Evolutionary conservation across 768 basidiomycete species (phyloP).

Genomic region (Botryobasidium botryosum): DNA sequence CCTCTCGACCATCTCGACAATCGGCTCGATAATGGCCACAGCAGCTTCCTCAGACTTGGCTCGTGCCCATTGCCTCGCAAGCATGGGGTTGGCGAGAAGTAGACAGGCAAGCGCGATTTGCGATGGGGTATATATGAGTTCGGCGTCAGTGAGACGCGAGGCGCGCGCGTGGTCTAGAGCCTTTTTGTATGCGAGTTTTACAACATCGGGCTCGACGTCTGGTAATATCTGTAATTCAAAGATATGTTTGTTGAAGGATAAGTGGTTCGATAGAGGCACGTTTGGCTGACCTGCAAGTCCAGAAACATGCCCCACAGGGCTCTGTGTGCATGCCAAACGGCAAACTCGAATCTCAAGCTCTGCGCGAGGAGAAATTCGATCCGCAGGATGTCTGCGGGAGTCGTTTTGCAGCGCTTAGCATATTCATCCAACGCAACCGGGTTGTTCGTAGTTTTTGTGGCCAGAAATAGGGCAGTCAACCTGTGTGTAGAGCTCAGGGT

Average conservation of each 20-base stretch:
- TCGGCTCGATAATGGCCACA: constrained; percentile 29
- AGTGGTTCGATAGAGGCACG: neutral
- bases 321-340: constrained; percentile 79
- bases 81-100: constrained; percentile 40
- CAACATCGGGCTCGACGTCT: constrained; percentile 29
- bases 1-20: constrained; percentile 37
- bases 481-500: constrained; percentile 25
- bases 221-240: constrained; percentile 48
- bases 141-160: constrained; percentile 81
- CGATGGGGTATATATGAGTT: constrained; percentile 81
- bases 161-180: constrained; percentile 51
- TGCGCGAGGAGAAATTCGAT: constrained; percentile 94
- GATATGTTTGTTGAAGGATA: neutral
- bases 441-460: constrained; percentile 94
- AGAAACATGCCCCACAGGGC: constrained; percentile 81
- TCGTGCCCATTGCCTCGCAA: constrained; percentile 45
- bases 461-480: constrained; percentile 88
- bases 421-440: constrained; percentile 79
- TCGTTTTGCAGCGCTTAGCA: constrained; percentile 63
- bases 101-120: constrained; percentile 82
- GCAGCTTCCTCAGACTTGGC: constrained; percentile 25
- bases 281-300: constrained; percentile 54
- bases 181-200: constrained; percentile 42
- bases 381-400: constrained; percentile 71
- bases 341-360: constrained; percentile 85